A percentile compares a stretch with the other conserved stretches of the same genome.
Conservation (phyloP, 1,284 basidiomycete species). For the Takashimella koratensis region DNA sequence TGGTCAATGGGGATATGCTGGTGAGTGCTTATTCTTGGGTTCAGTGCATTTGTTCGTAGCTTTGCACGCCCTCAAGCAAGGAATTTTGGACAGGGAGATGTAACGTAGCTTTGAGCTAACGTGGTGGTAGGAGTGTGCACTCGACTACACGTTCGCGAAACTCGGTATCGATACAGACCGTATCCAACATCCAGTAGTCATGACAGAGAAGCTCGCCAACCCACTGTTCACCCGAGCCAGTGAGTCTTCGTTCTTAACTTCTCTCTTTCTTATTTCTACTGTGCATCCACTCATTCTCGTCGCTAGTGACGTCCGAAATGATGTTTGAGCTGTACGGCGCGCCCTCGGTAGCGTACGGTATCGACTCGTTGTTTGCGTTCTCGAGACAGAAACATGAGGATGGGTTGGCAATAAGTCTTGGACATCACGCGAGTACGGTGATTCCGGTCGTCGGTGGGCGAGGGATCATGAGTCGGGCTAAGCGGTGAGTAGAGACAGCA, state of each 20-base stretch:
- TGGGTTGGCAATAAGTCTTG: slow-evolving; percentile 64
- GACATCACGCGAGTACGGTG: slow-evolving; percentile 64
- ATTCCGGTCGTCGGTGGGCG: slow-evolving; percentile 77
- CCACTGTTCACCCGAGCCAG: slow-evolving; percentile 82
- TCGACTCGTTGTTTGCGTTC: slow-evolving; percentile 92
- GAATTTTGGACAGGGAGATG: too few relatives aligned
- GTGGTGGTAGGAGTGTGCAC: slow-evolving; percentile 71
- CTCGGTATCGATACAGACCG: slow-evolving; percentile 74
- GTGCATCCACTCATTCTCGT: too few relatives aligned
- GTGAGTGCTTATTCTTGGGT: too few relatives aligned
- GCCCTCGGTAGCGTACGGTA: slow-evolving; percentile 79
- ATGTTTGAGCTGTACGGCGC: slow-evolving; percentile 92
- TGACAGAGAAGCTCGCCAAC: slow-evolving; percentile 89
- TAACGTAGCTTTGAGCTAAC: too few relatives aligned
- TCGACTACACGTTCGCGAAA: slow-evolving; percentile 87
- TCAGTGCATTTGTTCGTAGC: too few relatives aligned
- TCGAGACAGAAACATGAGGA: slow-evolving; percentile 55
- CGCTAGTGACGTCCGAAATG: slow-evolving; percentile 83
- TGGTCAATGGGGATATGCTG: slow-evolving; percentile 84
- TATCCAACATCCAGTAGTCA: slow-evolving; percentile 86
- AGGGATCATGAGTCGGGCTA: slow-evolving; percentile 75
- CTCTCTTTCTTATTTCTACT: background rate
- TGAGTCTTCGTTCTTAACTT: slow-evolving; percentile 55
- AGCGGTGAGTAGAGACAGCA: slow-evolving; percentile 63
- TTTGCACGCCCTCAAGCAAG: too few relatives aligned